Conservation (phyloP, 2,329 filamentous ascomycete species). For the Lomentospora prolificans region DNA sequence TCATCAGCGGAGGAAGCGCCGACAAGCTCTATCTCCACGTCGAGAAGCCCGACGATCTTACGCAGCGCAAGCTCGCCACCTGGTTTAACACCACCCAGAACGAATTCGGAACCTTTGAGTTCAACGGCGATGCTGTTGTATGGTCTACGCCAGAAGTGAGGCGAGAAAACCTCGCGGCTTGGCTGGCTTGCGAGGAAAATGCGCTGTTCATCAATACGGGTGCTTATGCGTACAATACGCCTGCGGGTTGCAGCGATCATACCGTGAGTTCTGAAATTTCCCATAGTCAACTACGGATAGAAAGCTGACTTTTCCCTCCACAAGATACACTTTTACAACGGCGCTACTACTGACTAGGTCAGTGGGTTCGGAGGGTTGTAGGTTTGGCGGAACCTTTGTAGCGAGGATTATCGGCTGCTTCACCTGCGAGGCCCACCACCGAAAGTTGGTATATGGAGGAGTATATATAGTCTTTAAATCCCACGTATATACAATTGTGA, state of each 20-base stretch:
- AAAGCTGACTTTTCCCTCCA: not conserved
- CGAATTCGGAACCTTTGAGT: constrained; percentile 41
- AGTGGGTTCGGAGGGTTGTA: not conserved
- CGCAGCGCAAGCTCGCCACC: constrained; percentile 34
- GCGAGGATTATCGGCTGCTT: no score
- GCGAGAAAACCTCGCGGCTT: constrained; percentile 41
- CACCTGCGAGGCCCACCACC: no score
- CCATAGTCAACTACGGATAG: no score
- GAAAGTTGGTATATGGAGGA: no score
- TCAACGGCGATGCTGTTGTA: constrained; percentile 41
- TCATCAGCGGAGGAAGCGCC: constrained; percentile 24
- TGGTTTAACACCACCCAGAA: constrained; percentile 37
- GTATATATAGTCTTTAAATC: no score
- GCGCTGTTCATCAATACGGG: constrained; percentile 44
- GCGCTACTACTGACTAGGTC: constrained; percentile 19
- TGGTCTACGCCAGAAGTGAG: constrained; percentile 35
- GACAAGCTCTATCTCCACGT: constrained; percentile 31
- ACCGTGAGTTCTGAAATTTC: constrained; percentile 24
- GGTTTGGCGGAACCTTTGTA: no score
- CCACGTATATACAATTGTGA: no score
- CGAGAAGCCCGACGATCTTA: constrained; percentile 28
- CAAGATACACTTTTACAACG: constrained; percentile 32
- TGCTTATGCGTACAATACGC: constrained; percentile 43
- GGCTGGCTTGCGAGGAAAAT: constrained; percentile 40
- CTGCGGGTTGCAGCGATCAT: constrained; percentile 41